Evolutionary conservation across 2,329 filamentous ascomycete genomes (phyloP), one percentile per base, ranked within the genome.

Genomic region (Ascochyta viciae-villosae): DNA sequence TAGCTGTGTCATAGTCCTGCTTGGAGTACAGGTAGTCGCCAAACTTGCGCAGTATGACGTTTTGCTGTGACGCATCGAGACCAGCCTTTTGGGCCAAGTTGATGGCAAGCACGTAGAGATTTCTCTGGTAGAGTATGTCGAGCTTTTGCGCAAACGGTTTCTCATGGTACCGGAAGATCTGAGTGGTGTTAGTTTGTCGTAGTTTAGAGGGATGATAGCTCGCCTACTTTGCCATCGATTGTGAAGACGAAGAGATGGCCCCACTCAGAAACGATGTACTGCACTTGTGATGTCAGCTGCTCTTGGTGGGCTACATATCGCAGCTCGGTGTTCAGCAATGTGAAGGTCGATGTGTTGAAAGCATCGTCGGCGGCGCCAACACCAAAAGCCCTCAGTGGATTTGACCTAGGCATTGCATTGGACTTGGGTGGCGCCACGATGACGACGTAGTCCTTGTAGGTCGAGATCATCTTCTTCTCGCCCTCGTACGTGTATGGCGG

Each of bases 1-100:
- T 99, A n/a, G 96, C 93, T 6, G 91, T 95, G 71, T 99, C 95
- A 70, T 94, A 99, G 71, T 97, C 93, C 4, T 90, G 92, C 70
- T 96, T 96, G 63, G 96, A 91, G 69, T 99, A 98, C 3, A 98
- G 78, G 68, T 94, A 91, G 73, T 99, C 95, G 12, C 94, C 95
- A 74, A 96, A 98, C 72, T 89, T 93, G 55, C 94, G 88, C 71
- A 94, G 96, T 55, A 99, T 99, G 54, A 90, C 82, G 67, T 96
- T 97, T 67, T 96, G 91, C 74, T 97, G 91, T 42, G 88, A 81
- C 3, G 80, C 77, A 73, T 93, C 91, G 68, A 97, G 83, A 1
- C 92, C 91, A 9, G 89, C 88, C 74, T 96, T 96, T 68, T 96
- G 92, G 0, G 95, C 95, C 53, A 99, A 81, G 67, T 94, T 96